Conservation (phyloP, 192 early-diverging fungal genomes). For the Coemansia sp. region DNA sequence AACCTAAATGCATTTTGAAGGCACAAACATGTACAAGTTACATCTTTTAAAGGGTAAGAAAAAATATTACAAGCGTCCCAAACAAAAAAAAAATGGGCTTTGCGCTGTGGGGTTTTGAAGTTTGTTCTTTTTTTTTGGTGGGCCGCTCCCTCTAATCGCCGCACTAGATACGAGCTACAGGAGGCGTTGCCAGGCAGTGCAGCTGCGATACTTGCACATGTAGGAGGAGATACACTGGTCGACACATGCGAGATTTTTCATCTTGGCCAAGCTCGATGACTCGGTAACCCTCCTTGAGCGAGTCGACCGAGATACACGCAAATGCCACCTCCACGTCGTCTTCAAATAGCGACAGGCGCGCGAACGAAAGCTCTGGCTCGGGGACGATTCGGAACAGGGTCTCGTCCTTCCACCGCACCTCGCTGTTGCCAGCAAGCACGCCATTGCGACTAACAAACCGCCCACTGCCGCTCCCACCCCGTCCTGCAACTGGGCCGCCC, state of each 20-base stretch:
- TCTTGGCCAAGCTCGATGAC: constrained; percentile 43
- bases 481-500: neutral
- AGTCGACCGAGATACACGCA: constrained; percentile 25
- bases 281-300: constrained; percentile 47
- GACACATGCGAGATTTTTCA: constrained; percentile 26
- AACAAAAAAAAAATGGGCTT: neutral
- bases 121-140: constrained; percentile 3
- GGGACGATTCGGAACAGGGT: constrained; percentile 27
- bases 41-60: neutral
- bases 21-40: neutral
- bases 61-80: neutral
- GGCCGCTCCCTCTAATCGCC: no score
- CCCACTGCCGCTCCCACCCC: neutral
- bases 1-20: neutral
- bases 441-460: constrained; percentile 14
- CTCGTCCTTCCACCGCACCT: constrained; percentile 45
- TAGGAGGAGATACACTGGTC: constrained; percentile 30
- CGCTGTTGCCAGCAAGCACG: constrained; percentile 14
- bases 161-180: neutral
- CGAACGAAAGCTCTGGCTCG: constrained; percentile 47
- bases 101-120: neutral
- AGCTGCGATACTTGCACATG: constrained; percentile 46
- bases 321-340: constrained; percentile 45
- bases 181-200: constrained; percentile 30
- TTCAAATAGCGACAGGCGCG: constrained; percentile 32